Evolutionary conservation across 257 asterid genomes (phyloP), one percentile per base, ranked within the genome.

Genomic region (Catharanthus roseus): DNA sequence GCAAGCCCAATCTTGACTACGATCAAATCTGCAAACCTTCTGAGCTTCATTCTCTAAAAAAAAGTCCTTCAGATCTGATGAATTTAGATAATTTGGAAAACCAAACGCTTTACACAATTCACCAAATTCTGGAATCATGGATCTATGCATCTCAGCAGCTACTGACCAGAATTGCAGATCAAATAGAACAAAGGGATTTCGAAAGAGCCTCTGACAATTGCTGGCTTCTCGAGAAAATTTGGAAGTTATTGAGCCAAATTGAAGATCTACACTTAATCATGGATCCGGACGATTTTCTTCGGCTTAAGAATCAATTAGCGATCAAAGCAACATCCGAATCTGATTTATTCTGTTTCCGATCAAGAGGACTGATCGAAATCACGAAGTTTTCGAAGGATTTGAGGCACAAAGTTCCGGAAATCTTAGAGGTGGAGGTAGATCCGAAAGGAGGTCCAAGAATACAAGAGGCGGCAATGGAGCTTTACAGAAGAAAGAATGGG

Each of bases 371-470:
- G 41, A 83, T 90, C 0, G 90, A 80, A 6, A 77, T 90, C 72
- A 90, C 97, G n/a, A 84, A 80, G 55, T 71, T 63, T 0, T 90
- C 91, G 1, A 90, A 90, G 85, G 92, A 87, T 63, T 70, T 93
- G 81, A 86, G 79, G 80, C 93, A 93, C 76, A 88, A 72, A 67
- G 95, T 93, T n/a, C 98, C 98, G 51, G 78, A 74, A 58, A 82
- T 93, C 10, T 77, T 90, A 24, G 95, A 79, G 5, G 98, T 84
- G 72, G 97, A 87, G 79, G 98, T 90, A 65, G 98, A 93, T 71
- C 98, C 96, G 0, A 86, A 82, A 19, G 98, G 98, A 0, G 97
- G 97, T 0, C 97, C 96, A 65, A 82, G 98, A 73, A 84, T 93
- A 29, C 97, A 90, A 72, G 90, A 89, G 79, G 93, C 96, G 38